phyloP scores from a whole-genome alignment of 371 early-diverging fungal species.

The Syncephalastrum racemosum region DNA sequence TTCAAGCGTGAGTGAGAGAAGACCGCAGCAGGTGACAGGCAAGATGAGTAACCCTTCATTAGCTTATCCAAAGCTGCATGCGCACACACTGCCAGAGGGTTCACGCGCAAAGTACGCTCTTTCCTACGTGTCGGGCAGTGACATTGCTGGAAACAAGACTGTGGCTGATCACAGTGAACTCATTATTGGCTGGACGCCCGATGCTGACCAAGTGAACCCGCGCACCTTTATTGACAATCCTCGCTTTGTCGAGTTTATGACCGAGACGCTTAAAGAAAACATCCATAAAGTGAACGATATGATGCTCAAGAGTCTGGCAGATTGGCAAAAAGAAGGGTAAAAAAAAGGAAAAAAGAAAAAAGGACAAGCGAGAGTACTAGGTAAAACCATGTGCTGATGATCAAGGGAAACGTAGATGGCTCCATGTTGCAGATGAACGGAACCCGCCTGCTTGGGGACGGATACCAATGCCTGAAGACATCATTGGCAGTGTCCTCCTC shows the following conservation, averaged over 20 bases:
- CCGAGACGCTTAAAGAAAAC: conserved; percentile 34
- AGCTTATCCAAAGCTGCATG: neutral
- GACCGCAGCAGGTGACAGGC: conserved; percentile 23
- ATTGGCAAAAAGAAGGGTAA: conserved; percentile 60
- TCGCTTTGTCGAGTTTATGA: conserved; percentile 40
- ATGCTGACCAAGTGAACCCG: conserved; percentile 23
- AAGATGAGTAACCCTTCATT: conserved; percentile 9
- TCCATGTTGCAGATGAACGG: conserved; percentile 61
- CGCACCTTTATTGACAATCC: conserved; percentile 45
- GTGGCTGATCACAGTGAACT: conserved; percentile 22
- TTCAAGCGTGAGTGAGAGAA: too few species aligned
- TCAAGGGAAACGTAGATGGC: conserved; percentile 31
- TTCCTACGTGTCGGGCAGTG: conserved; percentile 15
- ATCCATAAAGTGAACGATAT: conserved; percentile 41
- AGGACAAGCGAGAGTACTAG: neutral
- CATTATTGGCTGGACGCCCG: conserved; percentile 44
- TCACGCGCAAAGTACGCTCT: conserved; percentile 15
- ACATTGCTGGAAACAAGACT: conserved; percentile 9
- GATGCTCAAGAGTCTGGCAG: conserved; percentile 46
- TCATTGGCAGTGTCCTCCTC: conserved; percentile 72
- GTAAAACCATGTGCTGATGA: neutral
- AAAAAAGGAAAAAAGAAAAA: neutral
- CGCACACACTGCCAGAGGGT: neutral
- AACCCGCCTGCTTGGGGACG: conserved; percentile 71
- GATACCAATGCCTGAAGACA: conserved; percentile 78